Evolutionary conservation across 257 asterid genomes (phyloP), one percentile per base, ranked within the genome.

Genomic region (Solanum habrochaites): DNA sequence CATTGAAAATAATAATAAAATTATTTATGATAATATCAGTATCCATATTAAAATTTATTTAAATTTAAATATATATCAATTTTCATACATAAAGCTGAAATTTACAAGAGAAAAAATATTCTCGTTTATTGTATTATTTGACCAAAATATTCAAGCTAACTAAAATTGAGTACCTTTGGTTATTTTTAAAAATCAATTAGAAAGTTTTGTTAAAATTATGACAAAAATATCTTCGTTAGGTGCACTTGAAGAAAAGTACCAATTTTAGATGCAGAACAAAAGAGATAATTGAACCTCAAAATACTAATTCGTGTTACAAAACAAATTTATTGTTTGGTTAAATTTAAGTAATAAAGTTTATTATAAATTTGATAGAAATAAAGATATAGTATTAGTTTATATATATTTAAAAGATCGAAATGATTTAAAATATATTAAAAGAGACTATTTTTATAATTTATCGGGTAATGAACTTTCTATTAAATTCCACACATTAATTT

Each of bases 41-140:
- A 56, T 18, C 0, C 2, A 0, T 0, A 18, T 56, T 56, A 18
- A 56, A 56, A 7, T 18, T 56, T 1, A 21, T 1, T 32, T 32
- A 18, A 18, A 56, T 56, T 52, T 1, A 2, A 18, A 2, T 56
- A 2, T 18, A 2, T 18, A 18, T 56, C 1, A 1, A 1, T 56
- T 18, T 7, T 7, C 5, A 6, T 37, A 37, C 0, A 6, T 37
- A 37, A 37, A 1, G 7, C 0, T 37, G 7, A 37, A 37, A 35
- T 35, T 35, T 35, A 35, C 0, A 7, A 35, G 16, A 15, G 0
- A 52, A 52, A 52, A 0, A 16, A 52, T 52, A 52, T 4, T 16
- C 3, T 52, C 4, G 0, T 52, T 52, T 52, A 8, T 16, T 52
- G 0, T 0, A 52, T 52, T 0, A 52, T 52, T 52, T 52, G n/a